Base-by-base conservation (phyloP, 306 rosid genomes). In the Lathyrus oleraceus region DNA sequence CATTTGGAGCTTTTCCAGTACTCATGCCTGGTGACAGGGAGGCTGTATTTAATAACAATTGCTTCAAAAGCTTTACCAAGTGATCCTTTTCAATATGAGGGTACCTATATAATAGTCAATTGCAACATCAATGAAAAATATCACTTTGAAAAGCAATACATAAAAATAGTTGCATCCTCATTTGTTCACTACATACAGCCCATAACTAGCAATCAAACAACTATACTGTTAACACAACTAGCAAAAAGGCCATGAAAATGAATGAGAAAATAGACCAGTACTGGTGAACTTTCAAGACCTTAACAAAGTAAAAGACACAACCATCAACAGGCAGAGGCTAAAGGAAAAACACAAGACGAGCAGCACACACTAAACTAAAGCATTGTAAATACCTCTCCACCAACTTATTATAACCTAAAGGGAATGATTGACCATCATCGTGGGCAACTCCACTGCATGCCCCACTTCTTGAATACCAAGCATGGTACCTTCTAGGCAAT, bases 401-500 rank as follows among this genome's bases (percentile, higher is more conserved):
- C 81, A 95, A 79, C 74, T 76, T 83, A 62, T 78, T 79, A 82
- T 91, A 91, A 79, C 82, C 89, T 79, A 91, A 77, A 23, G 99
- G 97, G 63, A 91, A 79, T 61, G 99, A 95, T 63, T 80, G 70
- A 76, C 97, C 97, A 77, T 87, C 88, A 64, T 91, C 92, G 70
- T 86, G 76, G 75, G 77, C 90, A 78, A 84, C 83, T 71, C 85
- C 96, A 78, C 87, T 80, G 5, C 10, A 82, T 23, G 59, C 19
- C 51, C 91, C 97, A 30, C 82, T 91, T 78, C 96, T 91, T 72
- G 99, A 91, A 83, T 89, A 95, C 97, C 97, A 89, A 60, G 96
- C 86, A 76, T 91, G 99, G 83, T 91, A 91, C 77, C 99, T 84
- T 91, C 96, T 87, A 72, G 99, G 99, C 82, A 95, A 85, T 51